Evolutionary conservation across 148 eudicot genomes (phyloP).

Genomic region (Vaccinium vitisidaea): DNA sequence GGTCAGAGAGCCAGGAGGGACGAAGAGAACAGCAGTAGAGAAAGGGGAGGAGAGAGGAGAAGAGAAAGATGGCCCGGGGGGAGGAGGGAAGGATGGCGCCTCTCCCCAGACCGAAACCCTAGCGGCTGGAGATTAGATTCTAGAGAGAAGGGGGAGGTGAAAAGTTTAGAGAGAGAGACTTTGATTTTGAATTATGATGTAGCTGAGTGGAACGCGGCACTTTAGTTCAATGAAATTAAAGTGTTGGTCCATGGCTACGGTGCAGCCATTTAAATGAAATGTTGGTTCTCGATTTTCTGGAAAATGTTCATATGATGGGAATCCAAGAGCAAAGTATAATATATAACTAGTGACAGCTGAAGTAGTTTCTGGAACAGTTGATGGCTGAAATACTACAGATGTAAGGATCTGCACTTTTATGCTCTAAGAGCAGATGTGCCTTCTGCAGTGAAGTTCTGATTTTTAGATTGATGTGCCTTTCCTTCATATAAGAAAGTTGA

Average conservation of each 20-base stretch:
- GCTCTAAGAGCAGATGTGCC: background rate
- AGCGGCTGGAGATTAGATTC: too few relatives aligned
- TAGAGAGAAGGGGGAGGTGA: too few relatives aligned
- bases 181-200: background rate
- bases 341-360: background rate
- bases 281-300: background rate
- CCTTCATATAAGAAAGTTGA: background rate
- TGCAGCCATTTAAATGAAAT: constrained; percentile 1
- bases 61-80: too few relatives aligned
- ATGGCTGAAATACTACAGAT: background rate
- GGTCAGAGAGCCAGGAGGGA: too few relatives aligned
- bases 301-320: background rate
- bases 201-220: background rate
- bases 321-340: background rate
- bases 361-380: background rate
- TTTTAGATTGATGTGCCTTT: background rate
- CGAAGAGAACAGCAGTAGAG: too few relatives aligned
- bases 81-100: too few relatives aligned
- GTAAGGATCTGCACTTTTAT: background rate
- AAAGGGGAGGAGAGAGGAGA: too few relatives aligned
- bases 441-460: background rate
- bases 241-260: background rate
- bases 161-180: too few relatives aligned
- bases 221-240: background rate
- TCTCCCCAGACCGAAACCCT: too few relatives aligned